Conservation (phyloP, 2,329 filamentous ascomycete species). For the Alternaria rosae region DNA sequence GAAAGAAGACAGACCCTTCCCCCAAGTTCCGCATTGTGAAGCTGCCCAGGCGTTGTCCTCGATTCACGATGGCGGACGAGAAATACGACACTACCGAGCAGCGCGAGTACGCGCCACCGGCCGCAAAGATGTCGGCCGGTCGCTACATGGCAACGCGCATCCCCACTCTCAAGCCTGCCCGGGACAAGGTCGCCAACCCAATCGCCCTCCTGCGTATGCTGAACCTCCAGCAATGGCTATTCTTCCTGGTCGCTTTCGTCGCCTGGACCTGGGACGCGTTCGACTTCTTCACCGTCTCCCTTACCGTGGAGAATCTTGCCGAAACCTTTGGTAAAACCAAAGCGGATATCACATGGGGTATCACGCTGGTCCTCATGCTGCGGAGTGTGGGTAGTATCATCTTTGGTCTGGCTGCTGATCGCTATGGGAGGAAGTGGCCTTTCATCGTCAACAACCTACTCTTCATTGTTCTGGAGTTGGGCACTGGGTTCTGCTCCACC, state of each 20-base stretch:
- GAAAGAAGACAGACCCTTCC: not conserved
- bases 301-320: conserved; percentile 63
- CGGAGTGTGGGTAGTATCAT: conserved; percentile 65
- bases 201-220: conserved; percentile 60
- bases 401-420: conserved; percentile 63
- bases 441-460: conserved; percentile 68
- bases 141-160: conserved; percentile 63
- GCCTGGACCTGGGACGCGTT: conserved; percentile 62
- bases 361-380: conserved; percentile 62
- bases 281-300: conserved; percentile 69
- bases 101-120: conserved; percentile 21
- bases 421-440: conserved; percentile 64
- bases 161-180: conserved; percentile 63
- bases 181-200: conserved; percentile 63
- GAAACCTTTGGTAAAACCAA: conserved; percentile 62
- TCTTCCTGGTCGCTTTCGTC: conserved; percentile 59
- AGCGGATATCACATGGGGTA: conserved; percentile 67
- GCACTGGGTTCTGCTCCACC: conserved; percentile 65
- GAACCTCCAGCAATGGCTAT: conserved; percentile 66
- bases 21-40: not conserved
- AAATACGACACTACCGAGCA: conserved; percentile 24
- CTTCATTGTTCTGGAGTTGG: conserved; percentile 68
- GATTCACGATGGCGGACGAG: conserved; percentile 28
- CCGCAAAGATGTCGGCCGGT: conserved; percentile 38
- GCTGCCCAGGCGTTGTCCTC: not conserved